Base-by-base conservation (phyloP, 768 basidiomycete genomes). In the Trametes meyenii region DNA sequence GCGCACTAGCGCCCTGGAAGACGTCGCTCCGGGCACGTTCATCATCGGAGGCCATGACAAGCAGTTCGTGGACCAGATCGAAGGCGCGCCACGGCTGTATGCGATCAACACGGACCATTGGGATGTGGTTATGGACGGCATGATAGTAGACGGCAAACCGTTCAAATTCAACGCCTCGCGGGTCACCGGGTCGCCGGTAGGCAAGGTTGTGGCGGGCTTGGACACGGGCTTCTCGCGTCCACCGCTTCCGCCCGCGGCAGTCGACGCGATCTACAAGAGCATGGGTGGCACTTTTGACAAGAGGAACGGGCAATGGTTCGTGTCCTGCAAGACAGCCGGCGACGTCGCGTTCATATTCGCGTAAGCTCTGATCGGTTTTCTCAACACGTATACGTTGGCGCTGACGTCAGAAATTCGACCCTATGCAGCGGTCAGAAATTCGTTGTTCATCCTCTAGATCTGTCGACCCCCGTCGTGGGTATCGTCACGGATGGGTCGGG, bases 121-220 rank as follows among this genome's bases (percentile, higher is more conserved):
- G 74, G 69, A 68, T 38, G 64, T 69, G 19, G 56, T 69, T 19
- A 63, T 74, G 66, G 73, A 73, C 63, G 61, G 60, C 26, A 71
- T 74, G 67, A 80, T 86, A 52, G 77, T 90, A 12, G 86, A 86
- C 50, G 77, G 78, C 26, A 76, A 78, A 42, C 79, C 80, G 42
- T 74, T 81, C 48, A 69, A 78, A 38, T 85, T 90, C 26, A 83
- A 70, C 61, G 4, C 54, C 55, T 64, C 66, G 13, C 43, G 52
- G 13, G 67, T 70, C n/a, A 42, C 33, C 0, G 69, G 59, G 7
- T 58, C 54, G 13, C 65, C 69, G 11, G 23, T 36, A n/a, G 70
- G 70, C 35, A 64, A 68, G 60, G 58, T 63, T 39, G 70, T 70
- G 19, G 69, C 68, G 10, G 62, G 63, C 26, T 65, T 73, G 33